Conservation (phyloP, 805 yeast genomes). For the Metschnikowia gruessii region DNA sequence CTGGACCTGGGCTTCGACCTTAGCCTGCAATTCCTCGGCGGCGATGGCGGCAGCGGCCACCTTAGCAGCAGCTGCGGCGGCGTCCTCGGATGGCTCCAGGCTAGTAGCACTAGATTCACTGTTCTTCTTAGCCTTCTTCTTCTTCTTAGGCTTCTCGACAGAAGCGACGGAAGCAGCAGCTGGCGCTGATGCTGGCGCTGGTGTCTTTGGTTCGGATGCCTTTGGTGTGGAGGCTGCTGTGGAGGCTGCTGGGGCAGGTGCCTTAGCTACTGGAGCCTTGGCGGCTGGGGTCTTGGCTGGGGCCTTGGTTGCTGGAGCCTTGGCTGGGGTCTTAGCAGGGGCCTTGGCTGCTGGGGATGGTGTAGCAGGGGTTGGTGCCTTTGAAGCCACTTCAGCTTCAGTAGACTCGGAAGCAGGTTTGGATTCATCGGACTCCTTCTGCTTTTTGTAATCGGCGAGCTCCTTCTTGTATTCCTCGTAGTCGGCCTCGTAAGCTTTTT, state of each 20-base stretch:
- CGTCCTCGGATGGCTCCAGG: neutral
- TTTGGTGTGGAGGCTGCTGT: no score
- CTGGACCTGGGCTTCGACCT: constrained; percentile 9
- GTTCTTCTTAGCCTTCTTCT: constrained; percentile 16
- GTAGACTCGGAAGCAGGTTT: neutral
- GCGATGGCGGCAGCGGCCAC: constrained; percentile 7
- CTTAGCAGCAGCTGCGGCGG: constrained; percentile 9
- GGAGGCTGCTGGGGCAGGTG: no score
- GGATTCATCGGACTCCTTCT: constrained; percentile 20
- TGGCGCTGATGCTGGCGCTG: no score
- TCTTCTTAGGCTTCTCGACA: constrained; percentile 11
- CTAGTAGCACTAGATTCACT: constrained; percentile 1
- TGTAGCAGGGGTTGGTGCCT: neutral
- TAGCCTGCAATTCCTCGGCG: constrained; percentile 1
- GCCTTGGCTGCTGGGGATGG: neutral
- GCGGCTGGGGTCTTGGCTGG: no score
- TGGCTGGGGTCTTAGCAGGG: no score
- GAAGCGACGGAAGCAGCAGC: neutral
- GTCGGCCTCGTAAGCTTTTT: constrained; percentile 52
- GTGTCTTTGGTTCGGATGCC: no score
- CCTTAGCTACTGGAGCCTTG: no score
- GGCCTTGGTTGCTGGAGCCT: no score
- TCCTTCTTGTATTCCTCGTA: constrained; percentile 35
- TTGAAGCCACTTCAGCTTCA: neutral
- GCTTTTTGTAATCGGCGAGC: constrained; percentile 35